Evolutionary conservation across 2,329 filamentous ascomycete genomes (phyloP).

Genomic region (Aspergillus pseudonomiae): DNA sequence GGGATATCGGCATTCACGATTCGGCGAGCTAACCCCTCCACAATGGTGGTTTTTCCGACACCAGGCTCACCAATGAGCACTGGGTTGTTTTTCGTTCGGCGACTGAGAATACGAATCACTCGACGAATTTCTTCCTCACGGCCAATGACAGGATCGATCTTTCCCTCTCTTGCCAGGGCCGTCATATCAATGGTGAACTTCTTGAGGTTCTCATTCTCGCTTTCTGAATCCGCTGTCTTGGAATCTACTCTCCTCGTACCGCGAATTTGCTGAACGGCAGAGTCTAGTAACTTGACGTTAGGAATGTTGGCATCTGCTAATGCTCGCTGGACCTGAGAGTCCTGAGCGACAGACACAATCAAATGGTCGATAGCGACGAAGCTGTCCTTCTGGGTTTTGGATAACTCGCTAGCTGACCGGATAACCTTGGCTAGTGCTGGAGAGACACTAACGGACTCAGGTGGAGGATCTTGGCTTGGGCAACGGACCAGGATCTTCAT

Average conservation of each 20-base stretch:
- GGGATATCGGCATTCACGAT: conserved; percentile 97
- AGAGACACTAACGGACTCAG: conserved; percentile 81
- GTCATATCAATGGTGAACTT: conserved; percentile 99
- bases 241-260: conserved; percentile 93
- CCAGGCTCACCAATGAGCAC: conserved; percentile 97
- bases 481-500: conserved; percentile 91
- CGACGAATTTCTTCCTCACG: conserved; percentile 93
- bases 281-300: conserved; percentile 85
- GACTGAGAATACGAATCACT: conserved; percentile 86
- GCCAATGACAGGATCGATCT: conserved; percentile 96
- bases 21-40: conserved; percentile 90
- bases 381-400: conserved; percentile 96
- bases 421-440: conserved; percentile 81
- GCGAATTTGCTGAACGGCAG: conserved; percentile 87
- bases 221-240: conserved; percentile 88
- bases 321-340: conserved; percentile 70
- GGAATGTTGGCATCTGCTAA: conserved; percentile 88
- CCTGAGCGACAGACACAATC: conserved; percentile 82
- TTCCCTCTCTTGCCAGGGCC: conserved; percentile 90
- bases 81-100: conserved; percentile 97
- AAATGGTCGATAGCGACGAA: conserved; percentile 95
- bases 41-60: conserved; percentile 97
- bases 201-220: conserved; percentile 91
- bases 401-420: conserved; percentile 81
- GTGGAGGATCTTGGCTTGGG: conserved; percentile 92